phyloP scores from a whole-genome alignment of 257 asterid species.

The Solanum ahanhuiri region DNA sequence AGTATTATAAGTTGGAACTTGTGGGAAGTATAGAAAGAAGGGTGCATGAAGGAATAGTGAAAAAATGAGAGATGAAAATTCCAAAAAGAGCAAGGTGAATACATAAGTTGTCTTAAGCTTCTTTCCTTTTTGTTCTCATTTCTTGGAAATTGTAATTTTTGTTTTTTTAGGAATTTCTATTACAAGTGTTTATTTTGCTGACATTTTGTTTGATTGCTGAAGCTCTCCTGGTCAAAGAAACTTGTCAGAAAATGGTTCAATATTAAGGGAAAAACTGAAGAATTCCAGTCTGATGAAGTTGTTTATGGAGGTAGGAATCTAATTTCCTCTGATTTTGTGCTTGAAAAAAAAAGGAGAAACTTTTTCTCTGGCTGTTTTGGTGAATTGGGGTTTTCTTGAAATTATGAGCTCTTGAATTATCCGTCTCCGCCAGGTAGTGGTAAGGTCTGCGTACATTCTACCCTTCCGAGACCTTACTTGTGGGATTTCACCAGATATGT shows the following conservation, averaged over 20 bases:
- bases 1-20: slow-evolving; percentile 17
- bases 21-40: slow-evolving; percentile 10
- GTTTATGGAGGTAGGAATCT: slow-evolving; percentile 56
- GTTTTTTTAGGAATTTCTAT: not conserved
- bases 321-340: slow-evolving; percentile 1
- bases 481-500: not conserved
- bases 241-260: slow-evolving; percentile 80
- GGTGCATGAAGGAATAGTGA: slow-evolving; percentile 66
- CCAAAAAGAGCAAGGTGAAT: slow-evolving; percentile 77
- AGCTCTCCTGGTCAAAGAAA: slow-evolving; percentile 96
- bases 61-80: slow-evolving; percentile 82
- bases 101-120: not conserved
- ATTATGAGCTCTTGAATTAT: not conserved
- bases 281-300: slow-evolving; percentile 59
- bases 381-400: not conserved
- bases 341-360: not conserved
- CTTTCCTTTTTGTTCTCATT: not conserved
- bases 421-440: not conserved
- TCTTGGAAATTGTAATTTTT: not conserved
- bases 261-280: slow-evolving; percentile 68
- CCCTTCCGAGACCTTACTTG: not conserved
- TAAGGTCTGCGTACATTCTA: not conserved
- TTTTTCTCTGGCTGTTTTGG: not conserved
- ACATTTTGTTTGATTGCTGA: slow-evolving; percentile 22
- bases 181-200: slow-evolving; percentile 19